Evolutionary conservation across 331 rosid genomes (phyloP), one percentile per base, ranked within the genome.

Genomic region (Quercus tomentella): DNA sequence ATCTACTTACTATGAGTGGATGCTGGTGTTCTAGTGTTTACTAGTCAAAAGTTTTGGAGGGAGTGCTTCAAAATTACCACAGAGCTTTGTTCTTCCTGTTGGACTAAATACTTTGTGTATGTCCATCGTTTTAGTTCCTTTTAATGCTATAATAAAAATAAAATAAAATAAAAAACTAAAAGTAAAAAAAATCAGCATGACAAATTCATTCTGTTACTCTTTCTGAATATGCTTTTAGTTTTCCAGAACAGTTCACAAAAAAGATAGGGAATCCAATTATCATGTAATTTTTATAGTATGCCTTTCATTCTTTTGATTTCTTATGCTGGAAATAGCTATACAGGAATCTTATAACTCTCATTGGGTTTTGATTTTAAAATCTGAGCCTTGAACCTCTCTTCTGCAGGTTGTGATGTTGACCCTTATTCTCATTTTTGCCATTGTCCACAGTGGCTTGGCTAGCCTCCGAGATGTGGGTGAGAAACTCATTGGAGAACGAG

Each of bases 381-480:
- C 81, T 82, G 66, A 83, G 33, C 75, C 57, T 86, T 71, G 71
- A 72, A 77, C 79, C 67, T 76, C 30, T 76, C 72, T 76, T 74
- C 22, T 82, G 92, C 94, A 95, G 98, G 93, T 92, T 77, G 94
- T 90, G 76, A 89, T 95, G 93, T 74, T 95, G 86, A 56, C 83
- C 80, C 88, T 95, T 25, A 85, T 83, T 76, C 80, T 87, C 76
- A 84, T 91, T 80, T 95, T 95, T 88, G 98, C 96, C 4, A 8
- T 74, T 52, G 93, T 80, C 67, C 98, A 95, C 74, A 92, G 98
- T 86, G 98, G 98, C 74, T 79, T 95, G 84, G 98, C 98, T 78
- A 91, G 90, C 82, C 83, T 90, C 82, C 85, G 98, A 61, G 95
- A 92, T 57, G 10, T 61, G 16, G 98, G 97, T 52, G 98, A 95